phyloP scores from a whole-genome alignment of 1,284 basidiomycete species.

The Cutaneotrichosporon mucoides region DNA sequence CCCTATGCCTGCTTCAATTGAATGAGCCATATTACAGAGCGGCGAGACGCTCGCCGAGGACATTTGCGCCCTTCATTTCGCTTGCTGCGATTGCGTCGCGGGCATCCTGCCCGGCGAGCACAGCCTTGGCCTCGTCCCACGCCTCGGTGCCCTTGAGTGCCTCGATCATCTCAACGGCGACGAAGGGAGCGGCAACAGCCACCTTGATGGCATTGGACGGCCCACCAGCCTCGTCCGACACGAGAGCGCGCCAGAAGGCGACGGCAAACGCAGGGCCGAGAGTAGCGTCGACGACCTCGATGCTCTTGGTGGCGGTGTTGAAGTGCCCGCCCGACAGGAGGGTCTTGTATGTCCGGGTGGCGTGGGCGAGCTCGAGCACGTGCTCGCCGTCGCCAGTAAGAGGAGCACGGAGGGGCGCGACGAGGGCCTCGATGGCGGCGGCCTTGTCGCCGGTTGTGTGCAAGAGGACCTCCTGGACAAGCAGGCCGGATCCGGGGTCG shows the following conservation, averaged over 20 bases:
- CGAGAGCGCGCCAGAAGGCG: constrained; percentile 56
- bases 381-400: constrained; percentile 58
- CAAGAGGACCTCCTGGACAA: constrained; percentile 74
- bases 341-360: constrained; percentile 75
- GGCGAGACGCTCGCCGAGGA: constrained; percentile 42
- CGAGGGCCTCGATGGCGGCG: constrained; percentile 58
- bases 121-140: constrained; percentile 55
- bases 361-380: constrained; percentile 71
- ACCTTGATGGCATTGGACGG: constrained; percentile 54
- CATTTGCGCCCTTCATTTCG: constrained; percentile 43
- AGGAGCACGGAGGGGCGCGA: constrained; percentile 56
- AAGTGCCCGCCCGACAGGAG: constrained; percentile 86
- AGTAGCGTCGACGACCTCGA: constrained; percentile 53
- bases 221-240: constrained; percentile 45
- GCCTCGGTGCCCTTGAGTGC: constrained; percentile 54
- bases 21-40: constrained; percentile 19
- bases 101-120: constrained; percentile 55
- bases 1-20: background rate
- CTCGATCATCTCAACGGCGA: constrained; percentile 70
- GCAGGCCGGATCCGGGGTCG: constrained; percentile 71
- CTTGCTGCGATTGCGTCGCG: constrained; percentile 39
- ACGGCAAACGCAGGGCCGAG: constrained; percentile 62
- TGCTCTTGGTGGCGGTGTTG: constrained; percentile 57
- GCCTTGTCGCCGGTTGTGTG: constrained; percentile 74
- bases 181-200: constrained; percentile 69